Base-by-base conservation (phyloP, 2,329 filamentous ascomycete genomes). In the Claviceps sp. region DNA sequence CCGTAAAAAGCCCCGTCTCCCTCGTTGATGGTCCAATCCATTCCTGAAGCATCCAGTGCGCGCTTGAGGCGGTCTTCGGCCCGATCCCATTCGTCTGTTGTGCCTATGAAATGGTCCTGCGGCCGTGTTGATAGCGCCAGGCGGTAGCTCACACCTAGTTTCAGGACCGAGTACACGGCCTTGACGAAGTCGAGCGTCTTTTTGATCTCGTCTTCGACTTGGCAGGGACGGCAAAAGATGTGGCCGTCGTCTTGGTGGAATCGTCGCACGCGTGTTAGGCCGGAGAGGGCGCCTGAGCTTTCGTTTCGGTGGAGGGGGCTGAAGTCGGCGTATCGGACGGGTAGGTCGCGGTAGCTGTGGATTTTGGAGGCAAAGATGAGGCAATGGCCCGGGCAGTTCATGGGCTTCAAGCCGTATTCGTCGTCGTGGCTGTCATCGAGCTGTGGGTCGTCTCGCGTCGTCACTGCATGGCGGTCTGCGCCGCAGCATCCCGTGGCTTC, bases 201-300 rank as follows among this genome's bases (percentile, higher is more conserved):
- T 51, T 76, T 75, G 52, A 93, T 91, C 67, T 93, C 87, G 3
- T 78, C 71, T 57, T 81, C 73, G 53, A 91, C 87, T 66, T 93
- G 87, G 47, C 76, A 74, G 5, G 85, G 85, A 1, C 85, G 80
- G 65, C 89, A 94, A 67, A 95, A 95, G 56, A 95, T 93, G 67
- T 95, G 89, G 5, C 86, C 87, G 63, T 95, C 89, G 64, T 95
- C 89, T 64, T 95, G 89, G 66, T 93, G 87, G 67, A 95, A 95
- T 20, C 89, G 79, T 37, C 89, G 79, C 48, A 95, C 87, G 54
- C 89, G 81, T 3, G 89, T 95, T 54, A 95, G 71, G 14, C 89
- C 89, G 48, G 82, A 88, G 48, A 95, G 69, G 0, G 89, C 82
- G 1, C 89, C 89, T 0, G 87, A 90, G 6, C 87, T 76, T 66